Conservation (phyloP, 352 stramenopile genomes). For the Lagenidium giganteum region DNA sequence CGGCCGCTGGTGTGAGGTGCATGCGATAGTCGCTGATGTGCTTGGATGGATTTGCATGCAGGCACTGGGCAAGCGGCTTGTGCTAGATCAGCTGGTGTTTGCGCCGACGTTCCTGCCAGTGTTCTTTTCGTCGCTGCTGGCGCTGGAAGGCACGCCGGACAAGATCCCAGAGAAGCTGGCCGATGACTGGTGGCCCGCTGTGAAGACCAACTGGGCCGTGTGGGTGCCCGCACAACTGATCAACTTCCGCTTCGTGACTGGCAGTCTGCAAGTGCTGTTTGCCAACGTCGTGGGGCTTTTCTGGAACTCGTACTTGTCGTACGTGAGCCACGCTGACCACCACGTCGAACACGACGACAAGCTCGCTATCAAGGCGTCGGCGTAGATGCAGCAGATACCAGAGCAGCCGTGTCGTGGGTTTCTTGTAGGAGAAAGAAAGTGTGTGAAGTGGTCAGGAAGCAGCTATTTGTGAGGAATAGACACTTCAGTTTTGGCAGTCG, state of each 20-base stretch:
- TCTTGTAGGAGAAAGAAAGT: too few species aligned
- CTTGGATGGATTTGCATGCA: background rate
- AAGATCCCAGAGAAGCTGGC: conserved; percentile 59
- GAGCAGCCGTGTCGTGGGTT: too few species aligned
- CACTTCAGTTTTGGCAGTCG: too few species aligned
- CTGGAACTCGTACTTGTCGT: conserved; percentile 84
- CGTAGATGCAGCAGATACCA: too few species aligned
- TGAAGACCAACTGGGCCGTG: conserved; percentile 75
- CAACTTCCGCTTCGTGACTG: conserved; percentile 79
- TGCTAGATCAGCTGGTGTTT: conserved; percentile 76
- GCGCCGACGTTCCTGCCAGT: conserved; percentile 64
- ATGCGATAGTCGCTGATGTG: too few species aligned
- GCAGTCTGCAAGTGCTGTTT: conserved; percentile 77
- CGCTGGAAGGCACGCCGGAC: conserved; percentile 45
- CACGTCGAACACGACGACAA: too few species aligned
- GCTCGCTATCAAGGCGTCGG: background rate
- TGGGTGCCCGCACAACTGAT: conserved; percentile 78
- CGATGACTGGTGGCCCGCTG: conserved; percentile 70
- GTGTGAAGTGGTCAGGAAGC: too few species aligned
- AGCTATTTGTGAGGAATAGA: too few species aligned
- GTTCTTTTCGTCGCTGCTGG: conserved; percentile 66
- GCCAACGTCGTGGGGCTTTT: conserved; percentile 75
- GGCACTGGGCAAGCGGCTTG: conserved; percentile 59
- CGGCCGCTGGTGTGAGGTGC: too few species aligned
- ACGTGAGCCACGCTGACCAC: conserved; percentile 46